Base-by-base conservation (phyloP, 129 eudicot genomes). In the Gnaphalium uliginosum region DNA sequence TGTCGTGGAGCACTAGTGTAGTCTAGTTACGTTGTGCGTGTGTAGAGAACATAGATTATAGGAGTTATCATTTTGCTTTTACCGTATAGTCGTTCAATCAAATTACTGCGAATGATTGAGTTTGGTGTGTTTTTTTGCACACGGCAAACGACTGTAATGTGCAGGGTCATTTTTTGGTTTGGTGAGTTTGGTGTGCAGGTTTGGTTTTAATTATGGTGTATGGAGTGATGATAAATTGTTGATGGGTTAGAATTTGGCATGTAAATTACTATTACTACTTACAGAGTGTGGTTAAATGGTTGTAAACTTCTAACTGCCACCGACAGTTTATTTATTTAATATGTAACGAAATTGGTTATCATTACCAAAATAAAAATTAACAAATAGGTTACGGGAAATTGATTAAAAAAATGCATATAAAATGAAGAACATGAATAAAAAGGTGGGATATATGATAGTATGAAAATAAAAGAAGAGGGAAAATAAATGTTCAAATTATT, bases 151-250 rank as follows among this genome's bases (percentile, higher is more conserved):
- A 43, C 53, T 46, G n/a, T 73, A 27, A 30, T 63, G 43, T 63
- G 68, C 56, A 61, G 64, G 5, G 22, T 39, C 53, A 46, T 46
- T 25, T 73, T 58, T 22, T 14, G 7, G 22, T 17, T 19, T n/a
- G 59, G 59, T 37, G 77, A 59, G 56, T 59, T 73, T 72, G 19
- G 68, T 72, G 77, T 73, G 77, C 60, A 59, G 37, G 69, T 60
- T 73, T 72, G 68, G 68, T 37, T 72, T 58, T 2, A 37, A 19
- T 6, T 29, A 5, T n/a, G 59, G 65, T 26, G 61, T 22, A 17
- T 0, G 57, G 57, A 50, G 57, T 50, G 57, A 50, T 50, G 21
- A 17, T 50, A 18, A 13, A 50, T n/a, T 50, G 4, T 15, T 50
- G 17, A 15, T 50, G 39, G 39, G 39, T 6, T 33, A 33, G 39